These are phyloP conservation scores for Hymenotorrendiella dingleyae DNA, from an alignment of 2,329 filamentous ascomycete species.

Conservation along the genomic window DNA sequence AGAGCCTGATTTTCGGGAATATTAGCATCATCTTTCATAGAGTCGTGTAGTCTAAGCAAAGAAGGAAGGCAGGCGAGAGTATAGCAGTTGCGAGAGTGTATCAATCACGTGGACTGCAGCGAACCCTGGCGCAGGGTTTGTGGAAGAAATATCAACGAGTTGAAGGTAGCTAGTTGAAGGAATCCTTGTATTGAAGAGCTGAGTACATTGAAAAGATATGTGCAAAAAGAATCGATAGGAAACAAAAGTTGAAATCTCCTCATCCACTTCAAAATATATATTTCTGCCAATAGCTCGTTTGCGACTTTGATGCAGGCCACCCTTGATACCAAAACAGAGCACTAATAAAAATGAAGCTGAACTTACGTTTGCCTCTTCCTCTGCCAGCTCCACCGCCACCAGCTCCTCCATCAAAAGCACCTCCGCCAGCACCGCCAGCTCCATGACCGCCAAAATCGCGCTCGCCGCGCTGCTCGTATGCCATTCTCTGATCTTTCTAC, in stretches of 20 bases:
- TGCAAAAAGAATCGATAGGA: background rate
- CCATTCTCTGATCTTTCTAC: slow-evolving; percentile 27
- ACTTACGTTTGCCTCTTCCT: slow-evolving; percentile 31
- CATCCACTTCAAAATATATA: too few species aligned
- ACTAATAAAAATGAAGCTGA: background rate
- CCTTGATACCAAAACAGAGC: background rate
- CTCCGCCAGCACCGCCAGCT: slow-evolving; percentile 14
- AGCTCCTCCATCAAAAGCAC: slow-evolving; percentile 14
- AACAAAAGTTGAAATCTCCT: background rate
- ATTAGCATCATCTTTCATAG: background rate
- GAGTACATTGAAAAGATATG: background rate
- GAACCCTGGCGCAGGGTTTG: too few species aligned
- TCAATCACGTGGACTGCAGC: too few species aligned
- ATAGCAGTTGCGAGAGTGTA: too few species aligned
- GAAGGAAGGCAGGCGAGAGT: too few species aligned
- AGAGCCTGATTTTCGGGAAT: slow-evolving; percentile 51
- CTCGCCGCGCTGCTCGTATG: slow-evolving; percentile 29
- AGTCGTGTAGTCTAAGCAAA: background rate
- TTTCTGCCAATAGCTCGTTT: background rate
- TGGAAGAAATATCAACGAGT: too few species aligned
- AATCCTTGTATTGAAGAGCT: background rate
- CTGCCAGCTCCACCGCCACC: slow-evolving; percentile 22
- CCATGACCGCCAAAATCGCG: slow-evolving; percentile 29
- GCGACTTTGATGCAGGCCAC: background rate
- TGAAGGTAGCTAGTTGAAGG: too few species aligned